Evolutionary conservation across 495 filamentous ascomycete genomes (phyloP).

Genomic region (Opeltia flavorubescens): DNA sequence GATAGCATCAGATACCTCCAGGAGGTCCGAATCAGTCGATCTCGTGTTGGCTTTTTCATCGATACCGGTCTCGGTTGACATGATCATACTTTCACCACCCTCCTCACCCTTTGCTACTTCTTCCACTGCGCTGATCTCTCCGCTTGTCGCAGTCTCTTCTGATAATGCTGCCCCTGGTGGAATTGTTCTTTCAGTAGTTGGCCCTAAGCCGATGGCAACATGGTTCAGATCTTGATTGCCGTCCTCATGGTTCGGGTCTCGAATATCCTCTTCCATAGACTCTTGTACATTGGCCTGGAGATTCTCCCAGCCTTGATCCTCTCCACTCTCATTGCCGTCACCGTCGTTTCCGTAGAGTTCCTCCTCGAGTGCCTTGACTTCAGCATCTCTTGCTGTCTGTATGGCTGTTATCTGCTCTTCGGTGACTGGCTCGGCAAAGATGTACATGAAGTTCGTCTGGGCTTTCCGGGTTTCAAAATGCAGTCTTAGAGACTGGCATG

Average conservation of each 20-base stretch:
- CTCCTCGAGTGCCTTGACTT: slow-evolving; percentile 54
- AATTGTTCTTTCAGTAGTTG: too few relatives aligned
- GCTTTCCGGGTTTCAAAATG: slow-evolving; percentile 69
- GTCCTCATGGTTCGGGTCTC: neutral
- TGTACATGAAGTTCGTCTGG: slow-evolving; percentile 58
- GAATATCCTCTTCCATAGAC: slow-evolving; percentile 33
- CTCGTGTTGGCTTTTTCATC: too few relatives aligned
- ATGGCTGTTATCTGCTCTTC: slow-evolving; percentile 56
- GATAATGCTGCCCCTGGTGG: slow-evolving; percentile 34
- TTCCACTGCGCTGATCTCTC: neutral
- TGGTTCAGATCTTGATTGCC: neutral
- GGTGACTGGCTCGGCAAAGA: slow-evolving; percentile 75
- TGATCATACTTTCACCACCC: too few relatives aligned
- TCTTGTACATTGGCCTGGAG: slow-evolving; percentile 39
- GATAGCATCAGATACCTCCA: too few relatives aligned
- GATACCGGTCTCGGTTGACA: too few relatives aligned
- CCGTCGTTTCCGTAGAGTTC: slow-evolving; percentile 35
- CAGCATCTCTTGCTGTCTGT: slow-evolving; percentile 46
- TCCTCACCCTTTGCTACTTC: too few relatives aligned
- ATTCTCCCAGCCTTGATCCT: slow-evolving; percentile 33
- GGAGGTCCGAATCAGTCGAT: too few relatives aligned
- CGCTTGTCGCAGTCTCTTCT: slow-evolving; percentile 22
- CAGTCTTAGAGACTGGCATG: slow-evolving; percentile 52
- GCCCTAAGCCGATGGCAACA: neutral
- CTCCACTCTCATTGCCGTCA: slow-evolving; percentile 4